Evolutionary conservation across 2,329 filamentous ascomycete species (phyloP).

Genomic region (Pyrenophora tritici-repentis): DNA sequence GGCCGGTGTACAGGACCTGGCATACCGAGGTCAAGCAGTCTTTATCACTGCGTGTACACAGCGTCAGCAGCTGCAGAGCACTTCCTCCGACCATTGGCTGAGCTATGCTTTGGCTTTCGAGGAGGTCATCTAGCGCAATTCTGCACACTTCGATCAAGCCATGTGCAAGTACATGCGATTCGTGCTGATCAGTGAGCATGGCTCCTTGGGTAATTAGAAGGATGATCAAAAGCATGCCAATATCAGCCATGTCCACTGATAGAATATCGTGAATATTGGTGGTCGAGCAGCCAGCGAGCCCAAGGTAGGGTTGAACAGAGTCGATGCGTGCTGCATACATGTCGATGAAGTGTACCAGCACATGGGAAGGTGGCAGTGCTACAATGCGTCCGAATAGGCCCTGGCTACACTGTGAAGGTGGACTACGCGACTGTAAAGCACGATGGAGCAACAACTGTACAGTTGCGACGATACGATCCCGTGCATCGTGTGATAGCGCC

Average conservation of each 20-base stretch:
- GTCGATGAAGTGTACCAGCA: constrained; percentile 8
- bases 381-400: constrained; percentile 12
- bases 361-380: constrained; percentile 7
- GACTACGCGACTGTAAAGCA: not conserved
- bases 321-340: constrained; percentile 8
- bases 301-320: constrained; percentile 8
- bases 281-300: constrained; percentile 6
- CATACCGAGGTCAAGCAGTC: constrained; percentile 6
- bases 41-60: constrained; percentile 8
- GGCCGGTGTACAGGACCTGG: not conserved
- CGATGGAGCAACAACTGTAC: constrained; percentile 8
- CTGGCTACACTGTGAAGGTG: not conserved
- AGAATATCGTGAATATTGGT: constrained; percentile 7
- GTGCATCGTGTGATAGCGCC: constrained; percentile 3
- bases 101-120: constrained; percentile 9
- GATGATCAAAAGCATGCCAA: constrained; percentile 8
- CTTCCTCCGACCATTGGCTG: constrained; percentile 7
- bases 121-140: constrained; percentile 8
- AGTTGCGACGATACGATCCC: constrained; percentile 7
- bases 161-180: constrained; percentile 6
- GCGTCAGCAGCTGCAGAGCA: constrained; percentile 9
- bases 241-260: constrained; percentile 3
- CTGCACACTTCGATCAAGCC: constrained; percentile 10
- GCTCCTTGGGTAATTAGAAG: constrained; percentile 9
- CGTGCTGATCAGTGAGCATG: constrained; percentile 7